phyloP scores from a whole-genome alignment of 129 eudicot species.

The Rutidosis leptorrhynchoides region DNA sequence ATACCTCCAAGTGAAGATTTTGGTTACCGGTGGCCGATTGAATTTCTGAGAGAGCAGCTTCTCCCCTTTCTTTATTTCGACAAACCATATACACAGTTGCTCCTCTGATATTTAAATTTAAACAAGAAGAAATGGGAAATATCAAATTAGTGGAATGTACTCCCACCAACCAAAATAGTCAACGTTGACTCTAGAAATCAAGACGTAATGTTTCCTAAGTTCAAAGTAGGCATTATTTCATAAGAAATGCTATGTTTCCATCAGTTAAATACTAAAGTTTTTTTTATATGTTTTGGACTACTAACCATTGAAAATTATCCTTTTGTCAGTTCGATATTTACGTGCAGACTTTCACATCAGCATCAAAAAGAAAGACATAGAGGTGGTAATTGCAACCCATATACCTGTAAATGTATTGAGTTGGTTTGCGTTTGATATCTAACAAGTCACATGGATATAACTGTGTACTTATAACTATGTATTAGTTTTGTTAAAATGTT shows the following conservation, averaged over 20 bases:
- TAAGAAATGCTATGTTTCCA: no score
- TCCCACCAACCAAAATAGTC: no score
- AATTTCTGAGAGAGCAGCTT: constrained; percentile 78
- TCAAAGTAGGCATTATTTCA: no score
- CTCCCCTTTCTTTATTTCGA: constrained; percentile 93
- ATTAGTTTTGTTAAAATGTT: no score
- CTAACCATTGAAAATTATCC: no score
- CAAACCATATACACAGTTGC: constrained; percentile 89
- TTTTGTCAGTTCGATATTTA: no score
- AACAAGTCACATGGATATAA: not conserved
- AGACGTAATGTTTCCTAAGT: no score
- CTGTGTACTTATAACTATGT: no score
- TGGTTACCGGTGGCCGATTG: constrained; percentile 66
- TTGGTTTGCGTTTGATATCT: not conserved
- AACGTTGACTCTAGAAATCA: no score
- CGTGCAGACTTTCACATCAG: not conserved
- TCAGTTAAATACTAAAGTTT: no score
- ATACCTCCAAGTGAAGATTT: constrained; percentile 88
- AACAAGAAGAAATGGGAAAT: not conserved
- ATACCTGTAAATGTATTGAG: not conserved
- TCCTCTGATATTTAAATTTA: constrained; percentile 48
- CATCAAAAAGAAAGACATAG: not conserved
- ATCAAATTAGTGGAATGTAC: not conserved
- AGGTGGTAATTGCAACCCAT: not conserved
- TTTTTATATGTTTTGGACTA: no score